Conservation (phyloP, 2,329 filamentous ascomycete species). For the Metarhizium rileyi region DNA sequence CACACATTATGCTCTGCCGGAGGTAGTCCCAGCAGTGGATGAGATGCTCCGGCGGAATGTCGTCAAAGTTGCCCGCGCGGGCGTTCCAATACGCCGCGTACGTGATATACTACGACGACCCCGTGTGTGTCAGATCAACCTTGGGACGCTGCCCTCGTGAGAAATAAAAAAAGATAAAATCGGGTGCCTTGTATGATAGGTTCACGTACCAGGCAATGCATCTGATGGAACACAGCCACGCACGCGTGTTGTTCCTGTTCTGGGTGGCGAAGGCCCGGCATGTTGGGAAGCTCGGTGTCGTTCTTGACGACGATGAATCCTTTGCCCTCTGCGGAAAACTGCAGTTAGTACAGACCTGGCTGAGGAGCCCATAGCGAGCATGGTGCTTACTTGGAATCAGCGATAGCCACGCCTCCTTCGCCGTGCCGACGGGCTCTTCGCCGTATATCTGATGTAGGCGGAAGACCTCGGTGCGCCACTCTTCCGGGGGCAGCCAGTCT, state of each 20-base stretch:
- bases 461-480: conserved; percentile 8
- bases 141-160: not conserved
- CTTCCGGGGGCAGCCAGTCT: conserved; percentile 6
- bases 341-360: not conserved
- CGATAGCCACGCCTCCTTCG: conserved; percentile 5
- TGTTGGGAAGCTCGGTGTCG: not conserved
- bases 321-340: conserved; percentile 3
- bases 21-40: conserved; percentile 40
- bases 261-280: conserved; percentile 5
- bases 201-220: conserved; percentile 3
- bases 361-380: too few species aligned
- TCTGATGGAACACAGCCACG: not conserved
- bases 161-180: not conserved
- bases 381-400: conserved; percentile 7
- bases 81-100: conserved; percentile 7
- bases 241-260: conserved; percentile 3
- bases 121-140: not conserved
- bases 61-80: conserved; percentile 10
- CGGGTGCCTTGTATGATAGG: not conserved
- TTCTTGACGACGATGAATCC: conserved; percentile 8
- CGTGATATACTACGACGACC: conserved; percentile 7
- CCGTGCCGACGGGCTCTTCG: not conserved
- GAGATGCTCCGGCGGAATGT: conserved; percentile 24
- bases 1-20: conserved; percentile 36
- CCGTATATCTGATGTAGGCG: conserved; percentile 3